Evolutionary conservation across 176 grass and related monocot species (phyloP).

Genomic region (Dactylis glomerata): DNA sequence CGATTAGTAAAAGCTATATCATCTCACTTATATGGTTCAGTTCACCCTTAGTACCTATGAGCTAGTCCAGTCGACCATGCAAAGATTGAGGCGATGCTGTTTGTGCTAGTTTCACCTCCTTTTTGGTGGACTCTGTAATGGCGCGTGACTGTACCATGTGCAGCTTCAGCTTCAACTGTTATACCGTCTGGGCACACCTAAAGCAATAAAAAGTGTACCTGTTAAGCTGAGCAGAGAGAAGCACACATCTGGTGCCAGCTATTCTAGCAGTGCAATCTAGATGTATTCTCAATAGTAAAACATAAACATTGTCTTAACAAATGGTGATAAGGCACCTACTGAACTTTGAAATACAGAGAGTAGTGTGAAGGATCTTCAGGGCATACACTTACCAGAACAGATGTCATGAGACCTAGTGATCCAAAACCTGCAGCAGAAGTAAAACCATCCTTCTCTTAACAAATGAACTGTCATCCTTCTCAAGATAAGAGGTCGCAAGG

Average conservation of each 20-base stretch:
- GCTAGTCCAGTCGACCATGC: constrained; percentile 68
- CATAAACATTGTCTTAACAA: not conserved
- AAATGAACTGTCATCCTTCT: not conserved
- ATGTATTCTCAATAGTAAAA: not conserved
- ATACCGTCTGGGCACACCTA: constrained; percentile 74
- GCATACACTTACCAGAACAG: constrained; percentile 52
- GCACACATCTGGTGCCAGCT: not conserved
- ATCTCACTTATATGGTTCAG: not conserved
- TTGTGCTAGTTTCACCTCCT: constrained; percentile 81
- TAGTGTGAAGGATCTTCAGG: not conserved
- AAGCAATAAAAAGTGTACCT: not conserved
- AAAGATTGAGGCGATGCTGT: constrained; percentile 88
- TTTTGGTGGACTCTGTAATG: constrained; percentile 67
- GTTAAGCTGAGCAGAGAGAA: not conserved
- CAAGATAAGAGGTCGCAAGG: not conserved
- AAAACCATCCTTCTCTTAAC: not conserved
- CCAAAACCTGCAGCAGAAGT: constrained; percentile 61
- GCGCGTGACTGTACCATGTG: constrained; percentile 72
- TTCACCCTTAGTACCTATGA: constrained; percentile 49
- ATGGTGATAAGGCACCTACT: not conserved
- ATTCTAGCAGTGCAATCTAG: not conserved
- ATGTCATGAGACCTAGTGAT: constrained; percentile 77
- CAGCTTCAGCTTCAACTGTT: constrained; percentile 86
- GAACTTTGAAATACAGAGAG: not conserved
- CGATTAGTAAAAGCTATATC: not conserved